Conservation (phyloP, 768 basidiomycete genomes). For the Trametes elegans region DNA sequence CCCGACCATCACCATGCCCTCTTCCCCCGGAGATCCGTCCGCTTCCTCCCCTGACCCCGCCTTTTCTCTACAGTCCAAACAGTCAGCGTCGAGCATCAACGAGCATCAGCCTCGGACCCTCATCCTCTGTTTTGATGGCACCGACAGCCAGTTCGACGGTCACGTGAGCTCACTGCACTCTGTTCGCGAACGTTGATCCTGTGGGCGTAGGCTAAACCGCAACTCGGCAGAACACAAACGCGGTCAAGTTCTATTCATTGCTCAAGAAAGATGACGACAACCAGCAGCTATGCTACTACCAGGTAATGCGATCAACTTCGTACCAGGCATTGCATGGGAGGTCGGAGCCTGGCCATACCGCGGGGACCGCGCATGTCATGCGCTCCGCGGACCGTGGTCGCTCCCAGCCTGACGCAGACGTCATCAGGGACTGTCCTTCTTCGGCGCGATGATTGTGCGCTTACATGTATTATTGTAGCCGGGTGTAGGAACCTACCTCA, state of each 20-base stretch:
- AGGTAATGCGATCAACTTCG: slow-evolving; percentile 40
- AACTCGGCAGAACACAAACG: slow-evolving; percentile 60
- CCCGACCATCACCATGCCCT: not conserved
- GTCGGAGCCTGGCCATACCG: no score
- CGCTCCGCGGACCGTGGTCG: not conserved
- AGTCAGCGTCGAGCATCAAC: not conserved
- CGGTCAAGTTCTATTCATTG: slow-evolving; percentile 67
- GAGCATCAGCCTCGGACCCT: slow-evolving; percentile 40
- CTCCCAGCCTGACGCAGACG: not conserved
- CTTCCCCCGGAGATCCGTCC: not conserved
- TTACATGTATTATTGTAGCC: slow-evolving; percentile 30
- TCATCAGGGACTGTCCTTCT: not conserved
- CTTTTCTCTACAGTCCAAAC: not conserved
- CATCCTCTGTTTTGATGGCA: slow-evolving; percentile 72
- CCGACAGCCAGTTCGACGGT: slow-evolving; percentile 48
- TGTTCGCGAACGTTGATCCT: no score
- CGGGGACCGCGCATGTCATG: no score
- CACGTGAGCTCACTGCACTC: slow-evolving; percentile 34
- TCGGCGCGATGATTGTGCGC: not conserved
- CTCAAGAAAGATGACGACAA: slow-evolving; percentile 56
- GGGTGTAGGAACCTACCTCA: slow-evolving; percentile 49
- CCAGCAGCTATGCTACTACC: slow-evolving; percentile 62
- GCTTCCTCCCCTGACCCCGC: not conserved
- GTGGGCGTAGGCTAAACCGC: no score
- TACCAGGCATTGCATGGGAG: no score